A percentile compares a stretch with the other conserved stretches of the same genome.
These are phyloP conservation scores for Saitozyma podzolica DNA, from an alignment of 768 basidiomycete genomes.

Conservation along the genomic window DNA sequence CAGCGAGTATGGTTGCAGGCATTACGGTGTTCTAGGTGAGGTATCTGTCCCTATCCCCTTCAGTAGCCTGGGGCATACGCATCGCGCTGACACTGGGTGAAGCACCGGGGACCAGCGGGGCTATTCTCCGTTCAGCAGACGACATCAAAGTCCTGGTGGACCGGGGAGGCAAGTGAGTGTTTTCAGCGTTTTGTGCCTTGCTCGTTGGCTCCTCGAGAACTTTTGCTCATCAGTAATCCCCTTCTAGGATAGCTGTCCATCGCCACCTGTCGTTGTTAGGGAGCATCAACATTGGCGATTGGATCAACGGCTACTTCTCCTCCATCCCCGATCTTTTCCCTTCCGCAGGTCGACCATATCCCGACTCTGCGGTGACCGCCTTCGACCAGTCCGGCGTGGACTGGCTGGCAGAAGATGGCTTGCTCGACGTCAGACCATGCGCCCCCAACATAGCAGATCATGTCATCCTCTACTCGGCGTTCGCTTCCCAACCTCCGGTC, in stretches of 20 bases:
- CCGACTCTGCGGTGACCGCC: background rate
- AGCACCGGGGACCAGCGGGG: background rate
- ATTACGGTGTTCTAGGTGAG: conserved; percentile 2
- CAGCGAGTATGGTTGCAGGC: background rate
- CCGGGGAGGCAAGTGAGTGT: background rate
- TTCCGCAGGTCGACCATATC: background rate
- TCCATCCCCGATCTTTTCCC: background rate
- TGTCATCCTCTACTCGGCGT: background rate
- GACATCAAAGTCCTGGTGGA: background rate
- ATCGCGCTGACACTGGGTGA: background rate
- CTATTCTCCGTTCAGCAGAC: background rate
- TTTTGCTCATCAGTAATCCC: background rate
- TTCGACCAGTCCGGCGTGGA: background rate
- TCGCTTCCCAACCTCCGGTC: conserved; percentile 3
- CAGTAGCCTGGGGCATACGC: background rate
- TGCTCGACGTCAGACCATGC: background rate
- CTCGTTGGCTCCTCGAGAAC: background rate
- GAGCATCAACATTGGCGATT: background rate
- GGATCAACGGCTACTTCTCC: conserved; percentile 2
- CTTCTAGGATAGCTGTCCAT: background rate
- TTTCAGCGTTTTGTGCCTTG: background rate
- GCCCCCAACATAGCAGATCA: background rate
- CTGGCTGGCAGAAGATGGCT: background rate
- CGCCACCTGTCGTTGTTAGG: background rate
- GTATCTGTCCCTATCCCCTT: background rate